Base-by-base conservation (phyloP, 768 basidiomycete species). In the Mrakia gelida region DNA sequence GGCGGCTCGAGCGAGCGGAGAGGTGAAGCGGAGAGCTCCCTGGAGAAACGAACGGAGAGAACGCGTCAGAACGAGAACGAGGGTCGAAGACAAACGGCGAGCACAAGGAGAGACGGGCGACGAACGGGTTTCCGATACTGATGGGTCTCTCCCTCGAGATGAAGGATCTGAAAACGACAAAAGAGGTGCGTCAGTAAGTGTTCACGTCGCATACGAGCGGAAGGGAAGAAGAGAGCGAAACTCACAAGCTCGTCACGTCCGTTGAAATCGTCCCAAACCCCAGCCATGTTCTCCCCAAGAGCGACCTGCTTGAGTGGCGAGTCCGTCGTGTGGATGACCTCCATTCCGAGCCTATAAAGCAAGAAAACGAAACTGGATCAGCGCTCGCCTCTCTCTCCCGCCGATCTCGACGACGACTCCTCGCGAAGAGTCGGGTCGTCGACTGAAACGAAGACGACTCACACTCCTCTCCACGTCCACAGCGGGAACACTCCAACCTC, bases 281-380 rank as follows among this genome's bases (percentile, higher is more conserved):
- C 87, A 23, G 84, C 83, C 77, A 88, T 83, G 0, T 83, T 82
- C 63, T 82, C 80, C 52, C 83, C 84, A 5, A 83, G 84, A 9
- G 82, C 84, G 75, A 86, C 84, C 80, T 86, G 84, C 54, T 80
- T 83, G 73, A 85, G 81, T 7, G 86, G 86, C 54, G 81, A 81
- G 26, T 85, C 84, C 41, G 87, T 85, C n/a, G 85, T 85, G 80
- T 87, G 87, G 34, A 86, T 83, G 78, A 80, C 85, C 28, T 87
- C 87, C 86, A 86, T 85, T 18, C 86, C 84, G n/a, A 84, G 81
- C 61, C 87, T 87, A 74, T 13, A n/a, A n/a, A n/a, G n/a, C 9
- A 8, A 16, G 9, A 8, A 34, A n/a, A 43, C 7, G 1, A 59
- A 5, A 59, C 23, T 7, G n/a, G 59, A 59, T 59, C n/a, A 59